Evolutionary conservation across 2,329 filamentous ascomycete genomes (phyloP).

Genomic region (Blastomyces gilchristii): DNA sequence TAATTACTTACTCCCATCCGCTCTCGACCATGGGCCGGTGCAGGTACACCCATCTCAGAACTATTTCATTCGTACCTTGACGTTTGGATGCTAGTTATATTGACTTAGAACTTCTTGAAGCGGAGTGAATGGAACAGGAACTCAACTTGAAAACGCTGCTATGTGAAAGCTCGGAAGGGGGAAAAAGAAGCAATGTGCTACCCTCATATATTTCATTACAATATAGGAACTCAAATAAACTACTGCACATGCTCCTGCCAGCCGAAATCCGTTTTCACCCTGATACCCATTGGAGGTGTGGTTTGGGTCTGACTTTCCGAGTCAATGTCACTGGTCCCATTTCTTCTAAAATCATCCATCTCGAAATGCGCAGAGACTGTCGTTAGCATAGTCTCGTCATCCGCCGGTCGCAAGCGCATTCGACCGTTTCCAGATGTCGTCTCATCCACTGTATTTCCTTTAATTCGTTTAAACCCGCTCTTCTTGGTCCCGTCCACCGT

Average conservation of each 20-base stretch:
- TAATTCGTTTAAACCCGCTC: neutral
- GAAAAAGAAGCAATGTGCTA: neutral
- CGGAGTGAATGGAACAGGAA: neutral
- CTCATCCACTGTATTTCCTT: neutral
- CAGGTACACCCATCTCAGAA: neutral
- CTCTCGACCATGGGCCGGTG: neutral
- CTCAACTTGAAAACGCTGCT: neutral
- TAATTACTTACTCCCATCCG: neutral
- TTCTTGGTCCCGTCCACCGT: neutral
- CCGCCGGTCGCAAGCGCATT: neutral
- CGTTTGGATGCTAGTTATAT: neutral
- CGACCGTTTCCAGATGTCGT: neutral
- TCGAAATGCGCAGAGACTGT: neutral
- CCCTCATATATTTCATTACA: neutral
- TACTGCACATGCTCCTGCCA: slow-evolving; percentile 1
- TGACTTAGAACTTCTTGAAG: neutral
- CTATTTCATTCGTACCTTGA: neutral
- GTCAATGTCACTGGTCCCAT: neutral
- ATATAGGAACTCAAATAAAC: neutral
- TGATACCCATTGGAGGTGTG: neutral
- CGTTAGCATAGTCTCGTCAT: neutral
- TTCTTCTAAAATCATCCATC: slow-evolving; percentile 1
- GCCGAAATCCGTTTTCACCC: slow-evolving; percentile 1
- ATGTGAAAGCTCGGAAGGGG: neutral
- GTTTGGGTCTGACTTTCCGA: neutral